Base-by-base conservation (phyloP, 176 grass and related monocot species). In the Chloris gayana region DNA sequence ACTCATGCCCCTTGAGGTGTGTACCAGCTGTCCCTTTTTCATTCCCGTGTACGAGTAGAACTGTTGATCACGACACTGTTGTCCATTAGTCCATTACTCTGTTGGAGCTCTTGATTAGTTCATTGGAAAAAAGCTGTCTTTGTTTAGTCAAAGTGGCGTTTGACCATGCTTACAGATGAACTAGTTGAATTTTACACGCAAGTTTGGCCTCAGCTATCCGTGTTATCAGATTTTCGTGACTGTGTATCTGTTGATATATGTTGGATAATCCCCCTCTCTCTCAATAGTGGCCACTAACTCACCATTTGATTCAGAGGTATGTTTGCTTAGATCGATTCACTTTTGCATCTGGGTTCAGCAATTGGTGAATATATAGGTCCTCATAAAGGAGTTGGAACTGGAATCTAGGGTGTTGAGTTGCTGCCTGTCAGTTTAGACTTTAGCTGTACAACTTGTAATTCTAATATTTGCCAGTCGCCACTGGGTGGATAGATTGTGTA, bases 1-100 rank as follows among this genome's bases (percentile, higher is more conserved):
- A 74, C 96, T 99, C 47, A 86, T 95, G 88, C 88, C 92, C 14
- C 80, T 93, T 37, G 92, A 99, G 96, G 96, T 99, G 79, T 69
- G 79, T 80, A 69, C 39, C 50, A 80, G 34, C 49, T 29, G 63
- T 67, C 27, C 31, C 53, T 76, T 54, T 19, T 47, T 80, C 66
- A 46, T 81, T 24, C 46, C 27, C 60, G 27, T 62, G 44, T 3
- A 62, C 27, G 41, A 14, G 7, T 24, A 74, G 19, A 83, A 69
- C 1, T 41, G 62, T n/a, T 66, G 67, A 31, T 79, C 46, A 67
- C 19, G 39, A 50, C 57, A 50, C 57, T 38, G 10, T 83, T 82
- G 15, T 29, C 67, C 64, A 51, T 32, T 78, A 37, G 61, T 53
- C 18, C 25, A 67, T 56, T 41, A 58, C 31, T 70, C 31, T 51